A percentile compares a stretch with the other conserved stretches of the same genome.
These are phyloP conservation scores for Schizonepeta tenuifolia DNA, from an alignment of 257 asterid species.

Conservation along the genomic window DNA sequence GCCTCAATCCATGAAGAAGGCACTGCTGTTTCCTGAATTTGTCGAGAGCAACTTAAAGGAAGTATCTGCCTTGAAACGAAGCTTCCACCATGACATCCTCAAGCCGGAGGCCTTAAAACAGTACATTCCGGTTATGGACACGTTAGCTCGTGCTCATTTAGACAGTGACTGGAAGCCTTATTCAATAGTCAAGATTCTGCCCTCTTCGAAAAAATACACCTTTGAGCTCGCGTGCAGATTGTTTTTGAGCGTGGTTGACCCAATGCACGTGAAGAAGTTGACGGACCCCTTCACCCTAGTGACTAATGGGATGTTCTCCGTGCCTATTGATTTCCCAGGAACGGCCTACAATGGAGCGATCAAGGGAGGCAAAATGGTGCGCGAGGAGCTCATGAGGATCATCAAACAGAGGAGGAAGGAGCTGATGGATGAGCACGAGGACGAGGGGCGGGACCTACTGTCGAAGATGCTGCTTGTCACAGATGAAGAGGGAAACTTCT, in stretches of 20 bases:
- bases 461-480: slow-evolving; percentile 57
- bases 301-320: slow-evolving; percentile 61
- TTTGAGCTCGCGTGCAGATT: slow-evolving; percentile 60
- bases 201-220: slow-evolving; percentile 58
- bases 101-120: slow-evolving; percentile 61
- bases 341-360: slow-evolving; percentile 57
- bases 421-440: slow-evolving; percentile 41
- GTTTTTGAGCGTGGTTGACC: slow-evolving; percentile 53
- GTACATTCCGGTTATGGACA: slow-evolving; percentile 61
- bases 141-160: slow-evolving; percentile 50
- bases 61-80: slow-evolving; percentile 46
- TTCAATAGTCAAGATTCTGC: slow-evolving; percentile 46
- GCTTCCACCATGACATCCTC: slow-evolving; percentile 60
- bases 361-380: slow-evolving; percentile 58
- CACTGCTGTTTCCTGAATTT: slow-evolving; percentile 52
- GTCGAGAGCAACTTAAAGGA: slow-evolving; percentile 46
- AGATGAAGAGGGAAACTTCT: slow-evolving; percentile 54
- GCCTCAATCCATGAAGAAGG: slow-evolving; percentile 63
- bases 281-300: slow-evolving; percentile 60
- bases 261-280: slow-evolving; percentile 45
- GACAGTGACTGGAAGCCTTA: slow-evolving; percentile 50
- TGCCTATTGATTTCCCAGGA: slow-evolving; percentile 65
- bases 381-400: slow-evolving; percentile 65
- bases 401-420: slow-evolving; percentile 62
- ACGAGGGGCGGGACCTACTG: slow-evolving; percentile 48